Base-by-base conservation (phyloP, 2,329 filamentous ascomycete species). In the Anthostomella pinea region DNA sequence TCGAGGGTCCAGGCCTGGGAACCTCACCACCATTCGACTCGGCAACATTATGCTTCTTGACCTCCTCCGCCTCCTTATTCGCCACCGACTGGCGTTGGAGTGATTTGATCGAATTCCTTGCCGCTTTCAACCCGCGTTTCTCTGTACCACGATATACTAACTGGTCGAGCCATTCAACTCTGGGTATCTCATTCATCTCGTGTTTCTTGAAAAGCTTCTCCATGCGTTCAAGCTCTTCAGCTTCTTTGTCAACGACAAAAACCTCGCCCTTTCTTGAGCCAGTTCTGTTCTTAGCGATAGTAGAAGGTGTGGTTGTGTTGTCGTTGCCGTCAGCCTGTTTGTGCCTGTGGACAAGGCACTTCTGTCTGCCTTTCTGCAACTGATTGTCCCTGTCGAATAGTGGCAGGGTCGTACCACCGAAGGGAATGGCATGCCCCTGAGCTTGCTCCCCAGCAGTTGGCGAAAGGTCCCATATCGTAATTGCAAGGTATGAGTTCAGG, bases 201-300 rank as follows among this genome's bases (percentile, higher is more conserved):
- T 97, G 93, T 64, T 95, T 95, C 66, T 98, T 98, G 59, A 98
- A 85, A 15, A 97, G 64, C 35, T 81, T 83, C 57, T 97, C 90
- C 50, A 98, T 76, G 13, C 93, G 76, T 53, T 96, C 89, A 44
- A 96, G 75, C 63, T 98, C 93, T 35, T 87, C 81, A n/a, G 68
- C 68, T 41, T 94, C 81, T 50, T 83, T 83, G 39, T 85, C 80
- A n/a, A 78, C 67, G 0, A 68, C 60, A 2, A 72, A 67, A 2
- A 72, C 64, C 1, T 67, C 66, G 5, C 68, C 69, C 25, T 70
- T 74, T 38, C 66, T 72, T 3, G 68, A 65, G 18, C 71, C 70
- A 33, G 75, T 69, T 35, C 67, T 74, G 40, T 68, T 71, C 38
- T 75, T 80, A 2, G 70, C 66, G 3, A 79, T 70, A 39, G 76